These are phyloP conservation scores for Mollisia scopiformis DNA, from an alignment of 2,329 filamentous ascomycete genomes.

Conservation along the genomic window DNA sequence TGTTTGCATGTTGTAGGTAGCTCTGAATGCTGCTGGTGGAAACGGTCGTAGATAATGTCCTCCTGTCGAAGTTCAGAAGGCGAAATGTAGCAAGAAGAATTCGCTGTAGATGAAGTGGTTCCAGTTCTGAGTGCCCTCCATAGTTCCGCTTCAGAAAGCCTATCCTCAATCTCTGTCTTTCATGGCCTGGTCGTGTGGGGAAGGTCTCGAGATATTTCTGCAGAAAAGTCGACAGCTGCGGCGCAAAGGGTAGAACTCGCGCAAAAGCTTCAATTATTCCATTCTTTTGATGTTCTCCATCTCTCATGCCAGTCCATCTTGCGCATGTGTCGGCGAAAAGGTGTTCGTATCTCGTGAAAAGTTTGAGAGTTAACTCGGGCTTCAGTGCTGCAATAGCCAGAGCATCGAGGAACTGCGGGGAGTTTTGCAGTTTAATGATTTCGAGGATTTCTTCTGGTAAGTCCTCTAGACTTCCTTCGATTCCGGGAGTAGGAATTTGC, in stretches of 20 bases:
- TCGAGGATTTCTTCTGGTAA: conserved; percentile 72
- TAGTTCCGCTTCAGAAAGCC: conserved; percentile 30
- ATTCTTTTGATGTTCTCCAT: conserved; percentile 22
- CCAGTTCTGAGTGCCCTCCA: conserved; percentile 35
- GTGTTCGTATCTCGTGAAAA: conserved; percentile 76
- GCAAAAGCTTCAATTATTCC: conserved; percentile 73
- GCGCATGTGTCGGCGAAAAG: conserved; percentile 83
- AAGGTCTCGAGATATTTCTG: conserved; percentile 47
- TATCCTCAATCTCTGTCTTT: conserved; percentile 27
- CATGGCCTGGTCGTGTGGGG: conserved; percentile 32
- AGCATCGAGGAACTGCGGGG: conserved; percentile 70
- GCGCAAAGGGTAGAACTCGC: conserved; percentile 79
- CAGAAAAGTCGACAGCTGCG: conserved; percentile 76
- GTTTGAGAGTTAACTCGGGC: conserved; percentile 68
- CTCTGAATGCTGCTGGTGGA: conserved; percentile 69
- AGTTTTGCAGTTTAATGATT: conserved; percentile 64
- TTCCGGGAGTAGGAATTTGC: conserved; percentile 58
- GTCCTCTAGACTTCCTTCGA: conserved; percentile 56
- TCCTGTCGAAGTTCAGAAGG: conserved; percentile 75
- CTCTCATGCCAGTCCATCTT: conserved; percentile 65
- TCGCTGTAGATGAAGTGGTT: conserved; percentile 42
- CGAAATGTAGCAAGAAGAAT: conserved; percentile 75
- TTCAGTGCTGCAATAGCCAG: conserved; percentile 71
- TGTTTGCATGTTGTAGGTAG: conserved; percentile 64
- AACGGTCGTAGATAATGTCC: conserved; percentile 66